phyloP scores from a whole-genome alignment of 75 land plant species.

The Selaginella tamariscina region DNA sequence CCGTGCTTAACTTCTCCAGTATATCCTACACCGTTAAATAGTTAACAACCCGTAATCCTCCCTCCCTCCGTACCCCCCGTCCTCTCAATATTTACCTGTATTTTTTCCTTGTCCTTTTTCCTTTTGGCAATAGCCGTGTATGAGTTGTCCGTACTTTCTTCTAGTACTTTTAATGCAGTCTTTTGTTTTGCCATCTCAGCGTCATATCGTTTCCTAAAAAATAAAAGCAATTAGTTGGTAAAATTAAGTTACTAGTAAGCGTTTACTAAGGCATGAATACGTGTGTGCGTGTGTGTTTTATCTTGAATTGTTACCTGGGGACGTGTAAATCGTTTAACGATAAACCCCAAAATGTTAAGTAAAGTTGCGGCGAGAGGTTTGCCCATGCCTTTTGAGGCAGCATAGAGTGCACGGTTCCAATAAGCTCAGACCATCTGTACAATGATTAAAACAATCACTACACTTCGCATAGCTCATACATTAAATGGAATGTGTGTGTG shows the following conservation, averaged over 20 bases:
- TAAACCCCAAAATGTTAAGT: slow-evolving; percentile 95
- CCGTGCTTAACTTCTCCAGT: slow-evolving; percentile 42
- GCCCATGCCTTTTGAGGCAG: slow-evolving; percentile 85
- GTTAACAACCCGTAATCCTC: too few relatives aligned
- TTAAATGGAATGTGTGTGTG: neutral
- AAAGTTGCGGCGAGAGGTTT: slow-evolving; percentile 91
- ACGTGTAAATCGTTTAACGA: slow-evolving; percentile 90
- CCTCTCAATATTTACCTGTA: slow-evolving; percentile 86
- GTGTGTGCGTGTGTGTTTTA: too few relatives aligned
- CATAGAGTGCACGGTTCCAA: slow-evolving; percentile 51
- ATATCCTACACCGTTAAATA: too few relatives aligned
- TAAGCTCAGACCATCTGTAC: slow-evolving; percentile 83
- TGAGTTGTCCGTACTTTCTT: slow-evolving; percentile 90
- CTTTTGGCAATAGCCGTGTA: slow-evolving; percentile 79
- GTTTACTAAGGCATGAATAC: too few relatives aligned
- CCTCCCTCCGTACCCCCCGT: too few relatives aligned
- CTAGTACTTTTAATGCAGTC: slow-evolving; percentile 77
- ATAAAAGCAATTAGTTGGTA: too few relatives aligned
- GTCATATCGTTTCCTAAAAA: slow-evolving; percentile 75
- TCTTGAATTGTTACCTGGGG: too few relatives aligned
- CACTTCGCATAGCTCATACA: neutral
- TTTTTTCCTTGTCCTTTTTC: slow-evolving; percentile 94
- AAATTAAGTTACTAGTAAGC: too few relatives aligned
- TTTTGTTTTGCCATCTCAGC: slow-evolving; percentile 81
- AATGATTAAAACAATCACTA: slow-evolving; percentile 10